phyloP scores from a whole-genome alignment of 2,329 filamentous ascomycete species.

The Ophiocordyceps camponoti-saundersi region DNA sequence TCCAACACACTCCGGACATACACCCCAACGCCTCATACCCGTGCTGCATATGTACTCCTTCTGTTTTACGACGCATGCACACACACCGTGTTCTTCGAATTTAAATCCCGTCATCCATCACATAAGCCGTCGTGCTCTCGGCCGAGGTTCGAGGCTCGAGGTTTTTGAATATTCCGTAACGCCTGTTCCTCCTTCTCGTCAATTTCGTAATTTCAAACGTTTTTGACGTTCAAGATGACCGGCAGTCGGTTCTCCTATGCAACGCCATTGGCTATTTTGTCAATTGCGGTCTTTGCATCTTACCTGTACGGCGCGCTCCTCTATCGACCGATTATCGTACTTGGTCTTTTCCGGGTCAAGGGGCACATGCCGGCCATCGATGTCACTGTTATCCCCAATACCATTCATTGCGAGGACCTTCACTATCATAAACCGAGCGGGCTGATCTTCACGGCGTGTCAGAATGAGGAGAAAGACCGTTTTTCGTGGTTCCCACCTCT shows the following conservation, averaged over 20 bases:
- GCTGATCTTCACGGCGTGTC: slow-evolving; percentile 38
- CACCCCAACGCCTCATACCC: too few species aligned
- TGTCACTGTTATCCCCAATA: slow-evolving; percentile 29
- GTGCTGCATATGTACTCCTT: too few species aligned
- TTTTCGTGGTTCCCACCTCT: slow-evolving; percentile 36
- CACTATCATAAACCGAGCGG: slow-evolving; percentile 32
- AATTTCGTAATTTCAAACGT: background rate
- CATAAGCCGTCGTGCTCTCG: too few species aligned
- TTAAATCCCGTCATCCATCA: too few species aligned
- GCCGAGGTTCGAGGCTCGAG: background rate
- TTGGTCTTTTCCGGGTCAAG: slow-evolving; percentile 11
- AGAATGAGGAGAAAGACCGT: slow-evolving; percentile 22
- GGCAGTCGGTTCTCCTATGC: background rate
- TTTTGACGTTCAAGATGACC: slow-evolving; percentile 1
- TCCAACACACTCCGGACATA: too few species aligned
- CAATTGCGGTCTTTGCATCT: slow-evolving; percentile 1
- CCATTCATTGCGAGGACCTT: slow-evolving; percentile 40
- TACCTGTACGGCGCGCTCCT: slow-evolving; percentile 2
- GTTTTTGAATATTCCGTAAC: too few species aligned
- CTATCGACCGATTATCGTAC: slow-evolving; percentile 3
- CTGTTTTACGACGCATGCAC: too few species aligned
- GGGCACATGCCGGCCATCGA: slow-evolving; percentile 7
- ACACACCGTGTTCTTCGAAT: too few species aligned
- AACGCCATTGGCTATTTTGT: background rate
- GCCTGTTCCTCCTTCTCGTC: too few species aligned